Conservation (phyloP, 352 stramenopile species). For the Globisporangium rhizosaccharum region DNA sequence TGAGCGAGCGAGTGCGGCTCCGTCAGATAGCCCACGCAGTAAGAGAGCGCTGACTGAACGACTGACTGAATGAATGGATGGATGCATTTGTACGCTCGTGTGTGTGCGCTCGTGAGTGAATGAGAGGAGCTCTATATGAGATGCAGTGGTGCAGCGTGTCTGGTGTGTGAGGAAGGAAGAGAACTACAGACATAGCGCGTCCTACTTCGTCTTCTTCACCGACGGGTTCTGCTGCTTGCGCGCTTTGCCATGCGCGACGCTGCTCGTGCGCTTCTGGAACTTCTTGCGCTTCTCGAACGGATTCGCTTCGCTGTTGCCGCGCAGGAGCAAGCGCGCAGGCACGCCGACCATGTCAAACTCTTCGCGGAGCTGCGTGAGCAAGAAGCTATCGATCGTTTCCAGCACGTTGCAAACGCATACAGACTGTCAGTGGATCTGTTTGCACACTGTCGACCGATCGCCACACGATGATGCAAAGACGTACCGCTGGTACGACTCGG, state of each 20-base stretch:
- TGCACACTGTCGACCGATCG: not conserved
- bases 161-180: not conserved
- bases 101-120: no score
- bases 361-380: constrained; percentile 70
- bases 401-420: not conserved
- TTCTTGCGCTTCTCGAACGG: constrained; percentile 82
- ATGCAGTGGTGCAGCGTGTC: not conserved
- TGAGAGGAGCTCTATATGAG: not conserved
- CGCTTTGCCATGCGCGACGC: constrained; percentile 51
- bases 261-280: constrained; percentile 74
- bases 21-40: not conserved
- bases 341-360: constrained; percentile 86
- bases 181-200: no score
- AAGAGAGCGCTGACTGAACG: not conserved
- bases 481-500: constrained; percentile 66
- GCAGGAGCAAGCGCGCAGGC: constrained; percentile 64
- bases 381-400: constrained; percentile 28
- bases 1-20: not conserved
- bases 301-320: constrained; percentile 68
- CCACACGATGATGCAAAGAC: constrained; percentile 1
- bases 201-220: not conserved
- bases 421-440: not conserved
- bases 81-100: not conserved
- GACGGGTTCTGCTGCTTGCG: constrained; percentile 18
- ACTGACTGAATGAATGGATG: no score